Evolutionary conservation across 495 filamentous ascomycete species (phyloP), one percentile per base, ranked within the genome.

Genomic region (Clavariopsis aquatica): DNA sequence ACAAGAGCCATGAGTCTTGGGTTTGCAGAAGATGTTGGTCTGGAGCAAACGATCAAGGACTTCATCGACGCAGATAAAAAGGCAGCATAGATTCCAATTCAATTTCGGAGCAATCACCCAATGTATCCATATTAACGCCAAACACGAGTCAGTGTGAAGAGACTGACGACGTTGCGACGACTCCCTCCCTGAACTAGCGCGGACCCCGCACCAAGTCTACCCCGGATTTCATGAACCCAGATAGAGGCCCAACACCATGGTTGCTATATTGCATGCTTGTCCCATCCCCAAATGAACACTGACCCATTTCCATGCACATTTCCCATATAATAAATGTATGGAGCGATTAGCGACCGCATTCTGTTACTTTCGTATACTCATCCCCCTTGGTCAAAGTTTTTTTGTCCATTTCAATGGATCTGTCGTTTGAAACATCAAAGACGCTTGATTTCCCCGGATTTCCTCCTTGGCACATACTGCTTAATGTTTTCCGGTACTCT

Each of bases 11-110:
- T 53, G 49, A 61, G 36, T 2, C 47, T 71, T 28, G 66, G 66
- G 26, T 71, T 71, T 60, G 23, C 49, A 8, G 66, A 71, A 13
- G 69, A 71, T 59, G 61, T 64, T 20, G 69, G 69, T 28, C 43
- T 71, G 23, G 65, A 71, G 52, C 60, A 64, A 41, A 65, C 69
- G 31, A 71, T 71, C 28, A 68, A 60, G 27, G 64, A 68, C 20
- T 71, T 71, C 31, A 60, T 71, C 47, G 51, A 64, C 13, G 49
- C 45, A 27, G 59, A 59, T 27, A 70, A 61, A 28, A 17, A 57
- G 24, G 41, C 29, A 15, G 12, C 29, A n/a, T 62, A 58, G 47
- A 28, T 9, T 43, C 38, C 6, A n/a, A n/a, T 3, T 8, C 38
- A 6, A 13, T 13, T 13, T 13, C 13, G 6, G 6, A 36, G 31